Percentiles rank a stretch among this genome's conserved stretches.
phyloP scores from a whole-genome alignment of 2,329 filamentous ascomycete species.

The Trichoderma sp. region DNA sequence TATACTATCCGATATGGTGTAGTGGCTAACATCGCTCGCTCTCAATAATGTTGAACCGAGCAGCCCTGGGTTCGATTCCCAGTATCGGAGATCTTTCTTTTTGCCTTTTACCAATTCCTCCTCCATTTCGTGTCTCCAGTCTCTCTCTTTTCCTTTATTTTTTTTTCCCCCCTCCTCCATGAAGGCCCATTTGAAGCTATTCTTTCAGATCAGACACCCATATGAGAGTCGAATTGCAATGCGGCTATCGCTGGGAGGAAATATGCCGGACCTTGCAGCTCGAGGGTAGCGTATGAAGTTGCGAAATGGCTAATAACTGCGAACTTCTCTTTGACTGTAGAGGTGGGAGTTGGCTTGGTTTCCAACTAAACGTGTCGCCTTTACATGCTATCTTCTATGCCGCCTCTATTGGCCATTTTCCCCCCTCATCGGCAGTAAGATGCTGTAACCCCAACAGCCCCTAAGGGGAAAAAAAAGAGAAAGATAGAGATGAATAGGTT shows the following conservation, averaged over 20 bases:
- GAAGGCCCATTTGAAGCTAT: background rate
- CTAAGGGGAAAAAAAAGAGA: too few relatives aligned
- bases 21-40: constrained; percentile 45
- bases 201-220: background rate
- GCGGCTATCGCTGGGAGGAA: background rate
- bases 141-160: background rate
- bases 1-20: constrained; percentile 41
- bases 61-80: constrained; percentile 44
- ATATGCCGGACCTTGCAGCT: too few relatives aligned
- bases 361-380: too few relatives aligned
- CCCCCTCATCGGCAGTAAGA: too few relatives aligned
- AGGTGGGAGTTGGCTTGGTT: too few relatives aligned
- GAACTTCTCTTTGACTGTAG: too few relatives aligned
- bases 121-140: background rate
- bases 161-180: background rate
- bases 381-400: too few relatives aligned
- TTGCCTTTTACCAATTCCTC: background rate
- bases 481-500: too few relatives aligned
- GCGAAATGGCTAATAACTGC: too few relatives aligned
- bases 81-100: constrained; percentile 36
- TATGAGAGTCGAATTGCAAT: background rate
- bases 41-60: constrained; percentile 37
- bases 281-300: background rate
- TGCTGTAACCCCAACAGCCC: background rate
- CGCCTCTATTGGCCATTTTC: too few relatives aligned